A percentile compares a stretch with the other conserved stretches of the same genome.
Evolutionary conservation across 257 asterid genomes (phyloP).

Genomic region (Solanum bulbocastanum): DNA sequence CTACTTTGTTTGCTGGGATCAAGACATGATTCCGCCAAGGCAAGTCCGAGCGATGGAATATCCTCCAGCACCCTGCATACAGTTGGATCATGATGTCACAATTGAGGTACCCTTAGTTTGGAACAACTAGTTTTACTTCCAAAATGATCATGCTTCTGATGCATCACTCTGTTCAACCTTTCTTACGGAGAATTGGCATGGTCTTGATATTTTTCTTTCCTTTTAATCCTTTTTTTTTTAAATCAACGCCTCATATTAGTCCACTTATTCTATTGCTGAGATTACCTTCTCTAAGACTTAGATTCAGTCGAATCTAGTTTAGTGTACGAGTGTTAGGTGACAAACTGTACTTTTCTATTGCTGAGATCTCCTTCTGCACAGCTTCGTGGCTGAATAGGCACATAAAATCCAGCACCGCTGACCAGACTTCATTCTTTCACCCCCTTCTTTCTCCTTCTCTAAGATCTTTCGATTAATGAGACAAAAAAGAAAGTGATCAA

Average conservation of each 20-base stretch:
- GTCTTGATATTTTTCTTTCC: background rate
- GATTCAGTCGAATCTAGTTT: background rate
- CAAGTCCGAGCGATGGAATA: slow-evolving; percentile 58
- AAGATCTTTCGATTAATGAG: background rate
- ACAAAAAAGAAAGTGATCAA: background rate
- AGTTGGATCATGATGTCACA: slow-evolving; percentile 61
- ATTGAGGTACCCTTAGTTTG: slow-evolving; percentile 38
- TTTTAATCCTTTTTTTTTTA: background rate
- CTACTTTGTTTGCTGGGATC: slow-evolving; percentile 91
- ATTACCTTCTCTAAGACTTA: background rate
- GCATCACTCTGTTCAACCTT: background rate
- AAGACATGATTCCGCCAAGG: slow-evolving; percentile 50
- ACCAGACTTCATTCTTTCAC: too few relatives aligned
- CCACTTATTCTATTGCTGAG: background rate
- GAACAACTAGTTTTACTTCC: background rate
- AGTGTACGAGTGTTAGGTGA: background rate
- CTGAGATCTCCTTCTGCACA: too few relatives aligned
- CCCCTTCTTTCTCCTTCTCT: background rate
- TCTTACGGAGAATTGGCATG: background rate
- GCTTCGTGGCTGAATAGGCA: too few relatives aligned
- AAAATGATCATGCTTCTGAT: background rate
- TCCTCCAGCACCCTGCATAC: slow-evolving; percentile 47
- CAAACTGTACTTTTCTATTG: background rate
- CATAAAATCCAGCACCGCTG: too few relatives aligned
- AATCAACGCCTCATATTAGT: background rate